phyloP scores from a whole-genome alignment of 257 asterid genomes.

The Solanum stenotomum region DNA sequence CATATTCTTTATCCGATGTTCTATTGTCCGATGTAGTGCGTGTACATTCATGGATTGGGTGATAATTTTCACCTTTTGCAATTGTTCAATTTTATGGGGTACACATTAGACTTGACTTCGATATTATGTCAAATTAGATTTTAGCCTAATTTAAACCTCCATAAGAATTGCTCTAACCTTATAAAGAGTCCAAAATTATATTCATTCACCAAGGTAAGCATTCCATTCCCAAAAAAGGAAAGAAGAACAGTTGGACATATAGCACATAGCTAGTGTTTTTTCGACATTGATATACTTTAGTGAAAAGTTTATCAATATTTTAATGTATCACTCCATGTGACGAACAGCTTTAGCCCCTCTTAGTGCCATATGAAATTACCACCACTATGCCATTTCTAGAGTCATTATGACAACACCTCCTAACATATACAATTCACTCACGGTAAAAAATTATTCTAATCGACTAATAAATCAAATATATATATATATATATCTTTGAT shows the following conservation, averaged over 20 bases:
- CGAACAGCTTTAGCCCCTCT: not conserved
- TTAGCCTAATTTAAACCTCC: no score
- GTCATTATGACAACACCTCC: slow-evolving; percentile 17
- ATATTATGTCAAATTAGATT: no score
- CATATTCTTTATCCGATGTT: not conserved
- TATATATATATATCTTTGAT: no score
- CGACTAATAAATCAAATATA: no score
- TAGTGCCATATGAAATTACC: not conserved
- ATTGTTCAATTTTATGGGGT: no score
- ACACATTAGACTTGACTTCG: not conserved
- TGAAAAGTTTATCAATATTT: not conserved
- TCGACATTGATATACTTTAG: not conserved
- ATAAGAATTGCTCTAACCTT: not conserved
- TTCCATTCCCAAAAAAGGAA: not conserved
- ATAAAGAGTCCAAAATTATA: no score
- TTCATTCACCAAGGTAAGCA: no score
- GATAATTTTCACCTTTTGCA: no score
- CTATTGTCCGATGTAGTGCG: not conserved
- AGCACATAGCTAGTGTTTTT: not conserved
- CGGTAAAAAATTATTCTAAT: not conserved
- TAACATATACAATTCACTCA: not conserved
- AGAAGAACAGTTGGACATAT: not conserved
- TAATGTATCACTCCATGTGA: not conserved
- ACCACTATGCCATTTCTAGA: slow-evolving; percentile 5
- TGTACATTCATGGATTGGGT: not conserved